phyloP scores from a whole-genome alignment of 495 filamentous ascomycete species.

The Antarctomyces pellizariae region DNA sequence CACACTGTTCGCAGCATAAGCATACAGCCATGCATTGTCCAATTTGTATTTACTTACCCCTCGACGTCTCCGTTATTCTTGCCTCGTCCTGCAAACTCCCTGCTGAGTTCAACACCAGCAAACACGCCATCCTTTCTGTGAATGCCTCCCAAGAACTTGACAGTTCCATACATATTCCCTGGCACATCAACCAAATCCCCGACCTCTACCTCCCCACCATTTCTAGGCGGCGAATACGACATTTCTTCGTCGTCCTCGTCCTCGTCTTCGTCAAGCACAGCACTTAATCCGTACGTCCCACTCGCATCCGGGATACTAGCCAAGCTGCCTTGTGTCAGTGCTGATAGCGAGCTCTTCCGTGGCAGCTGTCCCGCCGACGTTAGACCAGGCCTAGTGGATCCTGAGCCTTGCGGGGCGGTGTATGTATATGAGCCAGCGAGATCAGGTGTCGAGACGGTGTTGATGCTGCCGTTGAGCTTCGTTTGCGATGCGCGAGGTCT shows the following conservation, averaged over 20 bases:
- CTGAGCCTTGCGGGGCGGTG: conserved; percentile 11
- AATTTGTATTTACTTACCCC: conserved; percentile 33
- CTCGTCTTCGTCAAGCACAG: conserved; percentile 20
- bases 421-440: conserved; percentile 23
- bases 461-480: conserved; percentile 21
- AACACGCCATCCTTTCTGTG: conserved; percentile 78
- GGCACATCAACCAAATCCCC: conserved; percentile 89
- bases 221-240: too few relatives aligned
- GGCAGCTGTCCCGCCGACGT: conserved; percentile 21
- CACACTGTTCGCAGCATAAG: conserved; percentile 22
- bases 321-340: conserved; percentile 35
- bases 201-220: conserved; percentile 37
- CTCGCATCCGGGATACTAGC: conserved; percentile 36
- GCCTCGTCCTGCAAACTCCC: conserved; percentile 55
- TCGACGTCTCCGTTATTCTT: conserved; percentile 97
- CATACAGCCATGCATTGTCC: conserved; percentile 3
- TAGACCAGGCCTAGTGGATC: conserved; percentile 15
- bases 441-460: conserved; percentile 35
- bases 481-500: too few relatives aligned
- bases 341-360: conserved; percentile 41
- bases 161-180: conserved; percentile 74
- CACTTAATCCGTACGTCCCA: conserved; percentile 30
- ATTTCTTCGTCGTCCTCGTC: conserved; percentile 14
- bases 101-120: conserved; percentile 78
- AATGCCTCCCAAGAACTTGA: conserved; percentile 75